Base-by-base conservation (phyloP, 2,329 filamentous ascomycete genomes). In the Botrytis pseudocinerea region DNA sequence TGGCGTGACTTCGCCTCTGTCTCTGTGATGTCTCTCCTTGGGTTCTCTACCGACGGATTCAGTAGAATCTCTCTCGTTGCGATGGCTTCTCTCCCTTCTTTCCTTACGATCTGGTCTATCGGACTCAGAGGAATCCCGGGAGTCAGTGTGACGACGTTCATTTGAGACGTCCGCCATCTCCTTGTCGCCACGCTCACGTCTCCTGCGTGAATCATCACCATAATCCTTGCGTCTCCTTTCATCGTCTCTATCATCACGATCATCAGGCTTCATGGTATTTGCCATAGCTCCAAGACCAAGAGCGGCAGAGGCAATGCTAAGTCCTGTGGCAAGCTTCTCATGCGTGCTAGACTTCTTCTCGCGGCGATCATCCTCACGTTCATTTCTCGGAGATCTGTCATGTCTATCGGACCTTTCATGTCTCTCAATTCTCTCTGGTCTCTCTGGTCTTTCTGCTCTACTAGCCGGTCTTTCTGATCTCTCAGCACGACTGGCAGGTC, bases 221-320 rank as follows among this genome's bases (percentile, higher is more conserved):
- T 80, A 76, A 40, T 79, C 78, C n/a, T 74, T 75, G 20, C 75
- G 75, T 69, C 73, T 76, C 60, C 76, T 73, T 35, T 76, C 73
- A 1, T 79, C 77, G 14, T 79, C 77, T 16, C 76, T 72, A 8
- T 79, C 78, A 28, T 80, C 78, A 44, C 77, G 75, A n/a, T 78
- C 75, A 35, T 78, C 78, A 25, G 77, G 69, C n/a, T 76, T 77
- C 42, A 76, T 70, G 42, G 70, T 73, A 59, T 78, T 79, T 72
- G 80, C 81, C 48, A 78, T 70, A 20, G 80, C 78, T 71, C 76
- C 78, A 20, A 81, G 64, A 25, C 80, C 78, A 35, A 81, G 72
- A 46, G 80, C 79, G n/a, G 78, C 78, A 42, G 77, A 78, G 60
- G 80, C 80, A 72, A 81, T 73, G 69, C 80, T 78, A 35, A 81